Percentiles rank a stretch among this genome's conserved stretches.
phyloP scores from a whole-genome alignment of 805 yeast genomes.

The Hanseniaspora pseudoguilliermondii region DNA sequence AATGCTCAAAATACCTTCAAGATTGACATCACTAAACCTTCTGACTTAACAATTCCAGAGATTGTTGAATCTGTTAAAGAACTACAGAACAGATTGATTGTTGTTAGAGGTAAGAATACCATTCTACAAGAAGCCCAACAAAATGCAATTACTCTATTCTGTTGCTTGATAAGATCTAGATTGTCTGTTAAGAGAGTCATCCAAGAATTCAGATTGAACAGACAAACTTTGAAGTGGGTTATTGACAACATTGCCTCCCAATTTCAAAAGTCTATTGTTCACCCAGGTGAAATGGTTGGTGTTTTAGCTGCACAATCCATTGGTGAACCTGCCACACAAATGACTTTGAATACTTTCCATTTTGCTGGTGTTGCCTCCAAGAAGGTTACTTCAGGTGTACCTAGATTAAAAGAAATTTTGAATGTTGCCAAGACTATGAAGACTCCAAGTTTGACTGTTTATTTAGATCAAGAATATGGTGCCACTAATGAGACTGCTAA shows the following conservation, averaged over 20 bases:
- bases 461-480: slow-evolving; percentile 66
- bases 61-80: slow-evolving; percentile 59
- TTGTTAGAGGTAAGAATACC: slow-evolving; percentile 69
- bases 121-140: slow-evolving; percentile 75
- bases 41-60: slow-evolving; percentile 77
- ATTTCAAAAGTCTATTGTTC: slow-evolving; percentile 80
- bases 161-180: slow-evolving; percentile 84
- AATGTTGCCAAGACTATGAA: slow-evolving; percentile 97
- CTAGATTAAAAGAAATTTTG: slow-evolving; percentile 93
- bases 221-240: slow-evolving; percentile 89
- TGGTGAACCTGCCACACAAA: slow-evolving; percentile 97
- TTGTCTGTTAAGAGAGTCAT: slow-evolving; percentile 80
- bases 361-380: slow-evolving; percentile 95
- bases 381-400: slow-evolving; percentile 94
- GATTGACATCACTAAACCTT: slow-evolving; percentile 77
- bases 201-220: slow-evolving; percentile 76
- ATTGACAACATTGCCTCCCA: slow-evolving; percentile 87
- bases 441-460: slow-evolving; percentile 98
- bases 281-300: slow-evolving; percentile 98
- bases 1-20: slow-evolving; percentile 96
- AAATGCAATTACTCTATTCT: slow-evolving; percentile 82
- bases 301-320: slow-evolving; percentile 94
- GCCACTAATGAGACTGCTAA: slow-evolving; percentile 88
- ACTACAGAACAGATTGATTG: slow-evolving; percentile 53
- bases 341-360: slow-evolving; percentile 95